Evolutionary conservation across 257 asterid genomes (phyloP).

Genomic region (Solanum clarkiae): DNA sequence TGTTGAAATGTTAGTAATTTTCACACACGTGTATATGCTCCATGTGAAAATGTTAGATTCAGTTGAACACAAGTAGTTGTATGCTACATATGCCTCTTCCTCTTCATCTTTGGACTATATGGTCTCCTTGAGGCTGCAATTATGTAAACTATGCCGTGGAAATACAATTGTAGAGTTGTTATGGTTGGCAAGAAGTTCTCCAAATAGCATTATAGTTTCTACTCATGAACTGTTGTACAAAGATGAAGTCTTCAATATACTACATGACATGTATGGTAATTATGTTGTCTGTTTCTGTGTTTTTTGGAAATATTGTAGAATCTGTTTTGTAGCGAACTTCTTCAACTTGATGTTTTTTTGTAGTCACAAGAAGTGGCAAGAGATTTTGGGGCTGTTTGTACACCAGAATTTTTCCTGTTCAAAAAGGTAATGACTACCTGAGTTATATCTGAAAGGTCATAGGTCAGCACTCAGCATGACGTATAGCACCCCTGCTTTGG

Average conservation of each 20-base stretch:
- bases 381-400: constrained; percentile 88
- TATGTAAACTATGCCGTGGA: not conserved
- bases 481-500: not conserved
- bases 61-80: not conserved
- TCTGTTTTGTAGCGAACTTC: not conserved
- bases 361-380: constrained; percentile 84
- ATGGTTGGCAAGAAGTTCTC: not conserved
- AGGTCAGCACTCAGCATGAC: not conserved
- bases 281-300: not conserved
- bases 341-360: constrained; percentile 2
- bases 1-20: not conserved
- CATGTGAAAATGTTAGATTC: not conserved
- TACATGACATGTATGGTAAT: not conserved
- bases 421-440: constrained; percentile 44
- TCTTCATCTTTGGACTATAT: not conserved
- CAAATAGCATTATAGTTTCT: not conserved
- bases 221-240: not conserved
- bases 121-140: not conserved
- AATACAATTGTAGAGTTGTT: not conserved
- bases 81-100: not conserved
- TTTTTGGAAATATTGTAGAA: not conserved
- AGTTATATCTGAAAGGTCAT: not conserved
- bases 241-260: not conserved
- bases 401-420: constrained; percentile 88
- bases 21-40: not conserved